Conservation (phyloP, 73 alveolate species). For the Tetrahymena malaccensis region DNA sequence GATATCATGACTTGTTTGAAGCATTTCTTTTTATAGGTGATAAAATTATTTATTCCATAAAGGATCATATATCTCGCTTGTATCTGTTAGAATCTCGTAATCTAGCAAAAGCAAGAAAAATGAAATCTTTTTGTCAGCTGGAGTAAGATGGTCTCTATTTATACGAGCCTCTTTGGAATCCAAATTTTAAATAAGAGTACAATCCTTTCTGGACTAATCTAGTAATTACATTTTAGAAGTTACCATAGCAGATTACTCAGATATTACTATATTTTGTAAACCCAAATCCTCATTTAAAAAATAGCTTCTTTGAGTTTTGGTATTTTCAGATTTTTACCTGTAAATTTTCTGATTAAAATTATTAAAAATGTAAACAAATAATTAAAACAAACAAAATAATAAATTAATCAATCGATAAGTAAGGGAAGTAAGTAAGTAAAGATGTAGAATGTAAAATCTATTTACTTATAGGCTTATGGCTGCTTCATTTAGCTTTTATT, state of each 20-base stretch:
- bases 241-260: neutral
- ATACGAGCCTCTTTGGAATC: neutral
- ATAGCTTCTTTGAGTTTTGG: neutral
- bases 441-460: neutral
- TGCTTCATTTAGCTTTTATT: conserved; percentile 9
- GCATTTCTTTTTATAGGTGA: conserved; percentile 10
- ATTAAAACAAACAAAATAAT: too few species aligned
- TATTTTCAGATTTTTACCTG: neutral
- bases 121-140: neutral
- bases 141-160: neutral
- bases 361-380: neutral
- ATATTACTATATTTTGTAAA: neutral
- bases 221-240: neutral
- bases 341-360: neutral
- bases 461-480: neutral
- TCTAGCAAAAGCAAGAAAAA: neutral
- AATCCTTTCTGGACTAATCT: neutral
- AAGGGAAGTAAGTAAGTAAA: too few species aligned
- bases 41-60: conserved; percentile 22
- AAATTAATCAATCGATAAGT: too few species aligned
- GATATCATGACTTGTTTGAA: neutral
- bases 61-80: conserved; percentile 30
- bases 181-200: neutral
- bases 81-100: conserved; percentile 26
- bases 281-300: neutral